A percentile compares a stretch with the other conserved stretches of the same genome.
These are phyloP conservation scores for Termitomyces sp. DNA, from an alignment of 768 basidiomycete species.

Conservation along the genomic window DNA sequence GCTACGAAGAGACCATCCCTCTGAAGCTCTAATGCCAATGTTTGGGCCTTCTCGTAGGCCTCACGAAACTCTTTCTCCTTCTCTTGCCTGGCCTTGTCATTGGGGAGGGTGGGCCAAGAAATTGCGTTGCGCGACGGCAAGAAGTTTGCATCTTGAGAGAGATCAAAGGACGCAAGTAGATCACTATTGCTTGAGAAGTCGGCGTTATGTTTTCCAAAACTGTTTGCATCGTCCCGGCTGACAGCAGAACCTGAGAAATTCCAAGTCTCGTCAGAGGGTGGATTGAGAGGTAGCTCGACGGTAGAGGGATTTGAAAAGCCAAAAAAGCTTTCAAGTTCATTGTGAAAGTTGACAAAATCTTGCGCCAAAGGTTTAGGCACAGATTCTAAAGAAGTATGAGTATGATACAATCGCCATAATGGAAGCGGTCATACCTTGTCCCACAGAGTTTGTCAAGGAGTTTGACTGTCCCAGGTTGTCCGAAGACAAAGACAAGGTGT, in stretches of 20 bases:
- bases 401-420: not conserved
- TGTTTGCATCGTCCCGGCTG: not conserved
- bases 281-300: not conserved
- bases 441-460: not conserved
- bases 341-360: not conserved
- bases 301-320: not conserved
- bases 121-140: not conserved
- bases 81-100: constrained; percentile 17
- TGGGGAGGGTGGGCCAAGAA: not conserved
- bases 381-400: not conserved
- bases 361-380: not conserved
- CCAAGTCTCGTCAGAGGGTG: constrained; percentile 1
- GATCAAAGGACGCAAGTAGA: not conserved
- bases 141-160: not conserved
- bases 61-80: constrained; percentile 24
- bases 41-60: constrained; percentile 28
- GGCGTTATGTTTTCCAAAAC: not conserved
- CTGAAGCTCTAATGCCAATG: constrained; percentile 23
- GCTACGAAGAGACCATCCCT: constrained; percentile 11
- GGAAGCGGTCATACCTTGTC: not conserved
- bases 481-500: not conserved
- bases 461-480: not conserved
- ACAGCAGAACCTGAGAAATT: not conserved
- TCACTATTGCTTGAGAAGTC: not conserved
- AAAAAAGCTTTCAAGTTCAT: not conserved